Base-by-base conservation (phyloP, 371 early-diverging fungal species). In the Mucor mucedo region DNA sequence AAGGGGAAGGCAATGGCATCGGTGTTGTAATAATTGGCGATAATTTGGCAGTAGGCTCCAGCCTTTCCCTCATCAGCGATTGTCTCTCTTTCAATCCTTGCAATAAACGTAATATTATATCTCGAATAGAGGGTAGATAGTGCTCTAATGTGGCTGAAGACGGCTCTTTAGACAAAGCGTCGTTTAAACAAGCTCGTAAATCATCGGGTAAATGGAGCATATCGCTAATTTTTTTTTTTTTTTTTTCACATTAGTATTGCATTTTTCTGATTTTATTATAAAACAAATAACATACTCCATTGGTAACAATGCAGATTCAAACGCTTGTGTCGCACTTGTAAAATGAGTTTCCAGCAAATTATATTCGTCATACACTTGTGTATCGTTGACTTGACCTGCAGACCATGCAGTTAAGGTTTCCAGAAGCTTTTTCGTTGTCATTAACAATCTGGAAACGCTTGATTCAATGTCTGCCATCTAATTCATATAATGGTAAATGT, bases 361-460 rank as follows among this genome's bases (percentile, higher is more conserved):
- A 63, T 80, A 85, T 50, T 80, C 74, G 38, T 79, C 77, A 14
- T 78, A 81, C 44, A 85, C 82, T 58, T 83, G 73, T 39, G 77
- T 77, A 42, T 76, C 73, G 1, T 53, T 60, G 49, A 67, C 63
- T 55, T 72, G 71, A 6, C 73, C 67, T 14, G 57, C 55, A 27
- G 86, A 80, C 88, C 88, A 88, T 1, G 60, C 70, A n/a, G 84
- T 86, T 41, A 88, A 65, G 6, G 72, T 73, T 47, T 82, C 81
- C 27, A 88, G 67, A n/a, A 88, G 64, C 50, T 73, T 72, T 61
- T 86, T 85, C 14, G 88, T 86, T 1, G 82, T 77, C 59, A 75
- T 59, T n/a, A 88, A 55, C 10, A 88, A 65, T 55, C 72, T 66
- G 6, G 86, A 82, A 6, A 87, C 83, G 16, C 78, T 75, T 32